Percentiles rank a stretch among this genome's conserved stretches.
Evolutionary conservation across 1,284 basidiomycete genomes (phyloP).

Genomic region (Crocinoboletus sp.): DNA sequence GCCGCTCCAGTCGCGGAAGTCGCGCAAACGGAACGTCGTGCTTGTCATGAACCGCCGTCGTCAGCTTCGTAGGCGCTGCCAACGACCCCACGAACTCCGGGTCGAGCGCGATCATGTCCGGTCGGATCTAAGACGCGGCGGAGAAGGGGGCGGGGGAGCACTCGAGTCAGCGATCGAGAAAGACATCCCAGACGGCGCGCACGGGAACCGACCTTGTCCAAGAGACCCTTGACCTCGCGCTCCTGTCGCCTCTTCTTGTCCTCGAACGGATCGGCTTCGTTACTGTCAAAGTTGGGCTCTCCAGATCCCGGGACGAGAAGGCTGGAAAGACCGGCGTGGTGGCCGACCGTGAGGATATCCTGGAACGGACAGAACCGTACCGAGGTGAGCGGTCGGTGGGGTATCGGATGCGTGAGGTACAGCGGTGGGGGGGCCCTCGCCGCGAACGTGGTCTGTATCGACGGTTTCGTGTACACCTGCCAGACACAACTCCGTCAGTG

Average conservation of each 20-base stretch:
- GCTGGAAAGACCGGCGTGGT: constrained; percentile 72
- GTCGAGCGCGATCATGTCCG: constrained; percentile 92
- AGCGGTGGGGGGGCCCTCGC: constrained; percentile 61
- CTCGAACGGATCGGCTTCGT: constrained; percentile 95
- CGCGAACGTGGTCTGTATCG: constrained; percentile 54
- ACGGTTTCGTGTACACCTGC: constrained; percentile 67
- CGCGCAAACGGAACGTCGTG: constrained; percentile 63
- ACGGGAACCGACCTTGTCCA: constrained; percentile 93
- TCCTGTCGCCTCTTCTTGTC: constrained; percentile 79
- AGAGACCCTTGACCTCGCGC: constrained; percentile 83
- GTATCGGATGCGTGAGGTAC: constrained; percentile 81
- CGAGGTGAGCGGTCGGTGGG: constrained; percentile 62
- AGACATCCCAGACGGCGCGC: no score
- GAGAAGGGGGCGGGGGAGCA: no score
- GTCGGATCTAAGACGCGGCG: constrained; percentile 74
- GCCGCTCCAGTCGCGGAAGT: constrained; percentile 67
- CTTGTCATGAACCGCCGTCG: constrained; percentile 49
- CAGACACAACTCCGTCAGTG: no score
- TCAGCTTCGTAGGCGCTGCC: constrained; percentile 56
- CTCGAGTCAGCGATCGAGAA: constrained; percentile 7
- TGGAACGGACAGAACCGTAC: constrained; percentile 89
- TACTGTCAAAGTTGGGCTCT: constrained; percentile 93
- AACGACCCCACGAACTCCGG: constrained; percentile 78
- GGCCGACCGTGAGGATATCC: constrained; percentile 82
- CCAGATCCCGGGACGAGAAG: constrained; percentile 90